Conservation (phyloP, 306 rosid genomes). For the Vachellia pachyceras region DNA sequence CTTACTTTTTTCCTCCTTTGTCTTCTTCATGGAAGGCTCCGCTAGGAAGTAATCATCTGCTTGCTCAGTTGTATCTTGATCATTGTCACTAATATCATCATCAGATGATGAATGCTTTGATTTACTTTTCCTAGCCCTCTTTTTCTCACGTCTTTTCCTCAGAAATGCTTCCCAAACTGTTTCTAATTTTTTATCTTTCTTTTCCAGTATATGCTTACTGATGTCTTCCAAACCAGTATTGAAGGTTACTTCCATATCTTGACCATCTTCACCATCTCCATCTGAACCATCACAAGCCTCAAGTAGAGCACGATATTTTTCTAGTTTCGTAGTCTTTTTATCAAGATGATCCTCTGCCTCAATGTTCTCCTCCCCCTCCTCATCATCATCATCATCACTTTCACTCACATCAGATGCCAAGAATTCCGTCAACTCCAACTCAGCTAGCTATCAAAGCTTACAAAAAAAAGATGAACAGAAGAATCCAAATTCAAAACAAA, state of each 20-base stretch:
- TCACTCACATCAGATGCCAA: slow-evolving; percentile 59
- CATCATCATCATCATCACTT: slow-evolving; percentile 55
- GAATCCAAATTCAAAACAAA: slow-evolving; percentile 28
- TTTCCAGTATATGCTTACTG: slow-evolving; percentile 80
- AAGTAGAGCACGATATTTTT: slow-evolving; percentile 65
- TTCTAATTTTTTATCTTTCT: slow-evolving; percentile 77
- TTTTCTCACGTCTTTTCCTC: slow-evolving; percentile 73
- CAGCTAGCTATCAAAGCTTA: slow-evolving; percentile 55
- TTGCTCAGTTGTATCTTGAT: slow-evolving; percentile 58
- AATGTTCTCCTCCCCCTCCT: slow-evolving; percentile 42
- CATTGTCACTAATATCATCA: slow-evolving; percentile 66
- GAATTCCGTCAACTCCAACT: slow-evolving; percentile 74
- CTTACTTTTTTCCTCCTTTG: slow-evolving; percentile 50
- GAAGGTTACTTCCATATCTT: slow-evolving; percentile 95
- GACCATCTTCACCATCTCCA: slow-evolving; percentile 60
- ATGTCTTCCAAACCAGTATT: slow-evolving; percentile 87
- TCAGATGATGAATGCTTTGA: slow-evolving; percentile 62
- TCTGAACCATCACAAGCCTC: slow-evolving; percentile 64
- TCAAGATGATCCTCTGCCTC: slow-evolving; percentile 48
- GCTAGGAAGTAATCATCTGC: slow-evolving; percentile 80
- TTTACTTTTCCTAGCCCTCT: slow-evolving; percentile 67
- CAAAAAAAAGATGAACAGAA: slow-evolving; percentile 19
- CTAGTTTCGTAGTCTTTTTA: slow-evolving; percentile 56
- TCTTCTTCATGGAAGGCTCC: slow-evolving; percentile 65
- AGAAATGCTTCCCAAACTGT: slow-evolving; percentile 84